Percentiles rank a stretch among this genome's conserved stretches.
Evolutionary conservation across 2,329 filamentous ascomycete genomes (phyloP).

Genomic region (Aspergillus glaucus): DNA sequence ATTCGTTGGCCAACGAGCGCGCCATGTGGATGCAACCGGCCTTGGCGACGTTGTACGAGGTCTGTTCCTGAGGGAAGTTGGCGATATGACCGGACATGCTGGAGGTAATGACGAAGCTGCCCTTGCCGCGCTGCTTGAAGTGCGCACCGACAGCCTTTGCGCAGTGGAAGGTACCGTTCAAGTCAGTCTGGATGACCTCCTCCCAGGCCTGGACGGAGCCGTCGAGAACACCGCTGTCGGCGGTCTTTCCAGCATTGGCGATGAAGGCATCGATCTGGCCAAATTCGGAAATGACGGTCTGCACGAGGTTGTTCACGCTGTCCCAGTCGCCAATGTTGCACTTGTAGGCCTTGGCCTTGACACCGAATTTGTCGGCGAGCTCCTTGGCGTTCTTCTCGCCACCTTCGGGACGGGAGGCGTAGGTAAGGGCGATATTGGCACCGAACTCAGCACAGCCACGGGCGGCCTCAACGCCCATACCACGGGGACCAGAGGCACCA

Average conservation of each 20-base stretch:
- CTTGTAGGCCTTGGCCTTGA: constrained; percentile 65
- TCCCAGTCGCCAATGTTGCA: constrained; percentile 54
- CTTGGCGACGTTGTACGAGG: constrained; percentile 60
- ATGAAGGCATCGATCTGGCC: constrained; percentile 62
- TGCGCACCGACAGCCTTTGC: constrained; percentile 82
- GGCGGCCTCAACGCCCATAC: constrained; percentile 62
- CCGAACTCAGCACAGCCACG: constrained; percentile 60
- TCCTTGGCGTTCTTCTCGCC: constrained; percentile 62
- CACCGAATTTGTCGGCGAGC: constrained; percentile 52
- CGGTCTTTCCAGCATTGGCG: constrained; percentile 65
- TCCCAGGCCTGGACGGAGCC: constrained; percentile 65
- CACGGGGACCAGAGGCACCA: constrained; percentile 53
- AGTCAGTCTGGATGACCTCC: constrained; percentile 75
- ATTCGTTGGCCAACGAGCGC: constrained; percentile 60
- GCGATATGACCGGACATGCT: constrained; percentile 54
- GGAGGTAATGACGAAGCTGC: constrained; percentile 61
- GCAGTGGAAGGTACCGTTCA: constrained; percentile 80
- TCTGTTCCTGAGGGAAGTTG: constrained; percentile 59
- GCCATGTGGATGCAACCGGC: constrained; percentile 61
- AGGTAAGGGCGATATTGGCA: constrained; percentile 61
- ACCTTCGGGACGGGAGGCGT: constrained; percentile 55
- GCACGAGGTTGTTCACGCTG: constrained; percentile 51
- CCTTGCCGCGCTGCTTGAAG: constrained; percentile 60
- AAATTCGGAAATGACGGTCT: constrained; percentile 61
- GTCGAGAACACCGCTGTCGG: constrained; percentile 62